phyloP scores from a whole-genome alignment of 768 basidiomycete species.

The Russula sp. region DNA sequence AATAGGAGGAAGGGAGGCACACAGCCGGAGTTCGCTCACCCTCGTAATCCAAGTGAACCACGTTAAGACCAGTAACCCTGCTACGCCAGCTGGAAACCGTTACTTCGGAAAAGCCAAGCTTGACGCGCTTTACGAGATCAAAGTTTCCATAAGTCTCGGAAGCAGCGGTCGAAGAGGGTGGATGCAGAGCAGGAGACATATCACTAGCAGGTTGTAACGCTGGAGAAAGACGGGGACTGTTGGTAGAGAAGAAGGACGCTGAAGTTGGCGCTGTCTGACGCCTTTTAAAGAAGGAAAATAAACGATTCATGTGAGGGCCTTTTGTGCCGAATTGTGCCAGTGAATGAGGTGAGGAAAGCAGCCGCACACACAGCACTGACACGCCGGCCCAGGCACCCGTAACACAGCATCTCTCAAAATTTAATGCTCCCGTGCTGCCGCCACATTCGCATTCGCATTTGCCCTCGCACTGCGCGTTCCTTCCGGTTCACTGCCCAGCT shows the following conservation, averaged over 20 bases:
- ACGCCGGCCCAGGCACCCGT: background rate
- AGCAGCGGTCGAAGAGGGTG: background rate
- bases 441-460: too few species aligned
- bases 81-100: slow-evolving; percentile 85
- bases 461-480: too few species aligned
- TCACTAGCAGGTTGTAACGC: background rate
- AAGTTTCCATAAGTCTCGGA: slow-evolving; percentile 61
- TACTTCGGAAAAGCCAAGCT: slow-evolving; percentile 75
- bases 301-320: slow-evolving; percentile 8
- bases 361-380: background rate
- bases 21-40: slow-evolving; percentile 37
- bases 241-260: slow-evolving; percentile 7
- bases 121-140: slow-evolving; percentile 69
- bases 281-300: slow-evolving; percentile 10
- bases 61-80: slow-evolving; percentile 74
- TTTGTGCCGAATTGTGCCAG: background rate
- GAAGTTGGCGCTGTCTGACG: slow-evolving; percentile 1
- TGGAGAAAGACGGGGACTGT: background rate
- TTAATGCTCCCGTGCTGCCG: too few species aligned
- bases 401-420: background rate
- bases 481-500: too few species aligned
- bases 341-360: background rate
- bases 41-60: slow-evolving; percentile 88
- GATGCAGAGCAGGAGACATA: slow-evolving; percentile 13
- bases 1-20: background rate